Evolutionary conservation across 192 early-diverging fungal genomes (phyloP).

Genomic region (Coemansia sp.): DNA sequence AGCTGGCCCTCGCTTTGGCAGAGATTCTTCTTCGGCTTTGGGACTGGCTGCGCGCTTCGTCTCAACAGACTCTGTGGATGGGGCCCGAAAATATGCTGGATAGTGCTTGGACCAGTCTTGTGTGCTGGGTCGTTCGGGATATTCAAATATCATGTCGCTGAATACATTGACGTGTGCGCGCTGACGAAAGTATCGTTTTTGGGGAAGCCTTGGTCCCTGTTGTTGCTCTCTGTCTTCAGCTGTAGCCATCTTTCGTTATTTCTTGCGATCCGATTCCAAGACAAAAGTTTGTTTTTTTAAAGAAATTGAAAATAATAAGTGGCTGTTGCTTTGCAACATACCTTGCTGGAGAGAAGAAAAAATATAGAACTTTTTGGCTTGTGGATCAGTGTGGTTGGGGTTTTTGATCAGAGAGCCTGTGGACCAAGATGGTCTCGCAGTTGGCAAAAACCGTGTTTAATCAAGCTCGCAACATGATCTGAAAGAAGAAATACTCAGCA

Average conservation of each 20-base stretch:
- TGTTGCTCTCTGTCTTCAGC: not conserved
- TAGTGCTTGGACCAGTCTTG: constrained; percentile 92
- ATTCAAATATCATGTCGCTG: constrained; percentile 91
- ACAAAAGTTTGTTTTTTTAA: constrained; percentile 1
- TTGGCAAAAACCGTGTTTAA: too few relatives aligned
- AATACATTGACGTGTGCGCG: constrained; percentile 98
- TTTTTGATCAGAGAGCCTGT: too few relatives aligned
- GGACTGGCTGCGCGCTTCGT: constrained; percentile 14
- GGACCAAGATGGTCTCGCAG: too few relatives aligned
- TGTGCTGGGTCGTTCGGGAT: constrained; percentile 74
- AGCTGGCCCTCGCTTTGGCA: constrained; percentile 31
- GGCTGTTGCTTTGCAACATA: not conserved
- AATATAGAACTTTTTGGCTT: not conserved
- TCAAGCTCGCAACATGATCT: too few relatives aligned
- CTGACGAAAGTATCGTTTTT: constrained; percentile 83
- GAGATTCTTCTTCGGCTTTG: not conserved
- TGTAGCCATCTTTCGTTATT: constrained; percentile 11
- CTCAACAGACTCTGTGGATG: not conserved
- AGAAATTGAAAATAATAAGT: too few relatives aligned
- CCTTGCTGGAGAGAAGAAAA: not conserved
- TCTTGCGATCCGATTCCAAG: not conserved
- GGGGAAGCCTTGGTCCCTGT: constrained; percentile 43
- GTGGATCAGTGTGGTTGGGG: too few relatives aligned
- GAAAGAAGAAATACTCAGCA: too few relatives aligned
- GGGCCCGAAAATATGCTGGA: constrained; percentile 59